These are phyloP conservation scores for Periglandula ipomoeae DNA, from an alignment of 2,329 filamentous ascomycete species.

Conservation along the genomic window DNA sequence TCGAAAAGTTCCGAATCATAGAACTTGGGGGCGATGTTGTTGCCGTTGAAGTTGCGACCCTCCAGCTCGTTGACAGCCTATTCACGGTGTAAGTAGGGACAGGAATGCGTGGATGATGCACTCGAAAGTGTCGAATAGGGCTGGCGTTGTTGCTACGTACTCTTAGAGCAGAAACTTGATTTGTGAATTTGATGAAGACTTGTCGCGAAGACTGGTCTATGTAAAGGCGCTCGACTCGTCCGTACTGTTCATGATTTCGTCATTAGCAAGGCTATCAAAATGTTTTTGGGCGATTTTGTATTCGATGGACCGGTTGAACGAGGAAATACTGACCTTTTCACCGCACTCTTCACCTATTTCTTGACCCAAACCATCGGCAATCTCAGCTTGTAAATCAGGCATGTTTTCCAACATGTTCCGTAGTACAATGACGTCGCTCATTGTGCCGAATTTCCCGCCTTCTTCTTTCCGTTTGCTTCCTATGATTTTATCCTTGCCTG, in stretches of 20 bases:
- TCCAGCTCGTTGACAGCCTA: conserved; percentile 85
- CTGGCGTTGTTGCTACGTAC: conserved; percentile 44
- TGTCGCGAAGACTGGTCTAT: conserved; percentile 56
- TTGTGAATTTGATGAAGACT: conserved; percentile 92
- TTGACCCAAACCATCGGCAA: conserved; percentile 69
- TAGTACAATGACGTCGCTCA: conserved; percentile 76
- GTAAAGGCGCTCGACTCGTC: conserved; percentile 69
- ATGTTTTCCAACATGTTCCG: conserved; percentile 81
- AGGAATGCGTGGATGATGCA: neutral
- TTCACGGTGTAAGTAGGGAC: neutral
- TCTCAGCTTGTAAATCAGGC: conserved; percentile 65
- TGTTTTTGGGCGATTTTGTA: too few species aligned
- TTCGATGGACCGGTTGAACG: neutral
- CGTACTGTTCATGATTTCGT: conserved; percentile 49
- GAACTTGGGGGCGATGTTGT: conserved; percentile 71
- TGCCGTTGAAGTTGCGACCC: conserved; percentile 81
- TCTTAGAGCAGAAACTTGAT: conserved; percentile 71
- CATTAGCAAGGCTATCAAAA: conserved; percentile 4
- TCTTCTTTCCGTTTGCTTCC: conserved; percentile 55
- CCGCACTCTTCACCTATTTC: conserved; percentile 94
- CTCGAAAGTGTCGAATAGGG: too few species aligned
- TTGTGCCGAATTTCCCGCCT: conserved; percentile 52
- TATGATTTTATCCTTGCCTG: conserved; percentile 68
- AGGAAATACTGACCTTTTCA: conserved; percentile 48
- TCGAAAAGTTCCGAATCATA: conserved; percentile 81